Evolutionary conservation across 352 stramenopile species (phyloP).

Genomic region (Phytophthora syringae): DNA sequence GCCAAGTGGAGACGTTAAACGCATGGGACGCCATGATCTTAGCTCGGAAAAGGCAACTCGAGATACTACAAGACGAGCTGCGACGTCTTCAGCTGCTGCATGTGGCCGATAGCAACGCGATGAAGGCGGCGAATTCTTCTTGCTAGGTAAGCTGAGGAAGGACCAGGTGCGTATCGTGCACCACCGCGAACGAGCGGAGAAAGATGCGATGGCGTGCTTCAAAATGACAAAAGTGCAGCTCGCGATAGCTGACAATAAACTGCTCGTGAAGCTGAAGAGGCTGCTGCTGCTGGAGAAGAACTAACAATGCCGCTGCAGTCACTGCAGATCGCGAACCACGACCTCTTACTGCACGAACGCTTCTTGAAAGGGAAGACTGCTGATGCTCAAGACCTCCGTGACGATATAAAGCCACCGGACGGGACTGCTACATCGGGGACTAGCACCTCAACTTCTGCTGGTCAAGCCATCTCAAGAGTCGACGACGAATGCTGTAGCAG

Average conservation of each 20-base stretch:
- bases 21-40: constrained; percentile 76
- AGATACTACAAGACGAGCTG: constrained; percentile 66
- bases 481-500: not conserved
- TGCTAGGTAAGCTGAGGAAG: constrained; percentile 63
- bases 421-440: too few species aligned
- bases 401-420: constrained; percentile 29
- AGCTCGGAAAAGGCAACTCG: constrained; percentile 62
- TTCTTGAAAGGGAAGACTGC: constrained; percentile 71
- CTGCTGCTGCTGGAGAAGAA: constrained; percentile 33
- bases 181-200: constrained; percentile 48
- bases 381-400: constrained; percentile 64
- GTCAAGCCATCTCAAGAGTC: constrained; percentile 31
- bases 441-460: constrained; percentile 10
- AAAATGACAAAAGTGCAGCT: constrained; percentile 47
- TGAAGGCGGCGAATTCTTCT: constrained; percentile 64
- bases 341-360: constrained; percentile 67
- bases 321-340: constrained; percentile 79
- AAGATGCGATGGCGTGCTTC: constrained; percentile 42
- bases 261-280: constrained; percentile 18
- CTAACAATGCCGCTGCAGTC: constrained; percentile 53
- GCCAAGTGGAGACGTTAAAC: constrained; percentile 63
- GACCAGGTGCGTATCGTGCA: constrained; percentile 58
- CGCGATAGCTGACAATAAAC: constrained; percentile 25
- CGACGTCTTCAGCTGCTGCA: constrained; percentile 62
- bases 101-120: constrained; percentile 65